phyloP scores from a whole-genome alignment of 2,329 filamentous ascomycete species.

The Chaetoscypha palmicola region DNA sequence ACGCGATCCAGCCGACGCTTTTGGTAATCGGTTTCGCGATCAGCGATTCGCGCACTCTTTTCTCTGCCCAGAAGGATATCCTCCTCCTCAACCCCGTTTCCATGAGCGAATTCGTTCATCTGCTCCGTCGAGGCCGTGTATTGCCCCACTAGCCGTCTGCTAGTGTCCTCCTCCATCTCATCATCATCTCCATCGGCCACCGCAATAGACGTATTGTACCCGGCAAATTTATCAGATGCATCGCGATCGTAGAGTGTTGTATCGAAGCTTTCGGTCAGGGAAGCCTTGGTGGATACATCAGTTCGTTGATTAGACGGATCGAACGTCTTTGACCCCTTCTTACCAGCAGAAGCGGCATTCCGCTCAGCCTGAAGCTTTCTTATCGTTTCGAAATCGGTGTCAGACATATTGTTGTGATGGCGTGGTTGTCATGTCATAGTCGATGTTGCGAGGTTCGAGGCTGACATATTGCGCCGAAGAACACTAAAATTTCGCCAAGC shows the following conservation, averaged over 20 bases:
- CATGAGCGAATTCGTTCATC: slow-evolving; percentile 88
- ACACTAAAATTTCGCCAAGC: too few species aligned
- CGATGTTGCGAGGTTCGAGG: neutral
- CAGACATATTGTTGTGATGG: slow-evolving; percentile 44
- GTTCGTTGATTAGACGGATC: slow-evolving; percentile 73
- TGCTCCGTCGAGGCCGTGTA: slow-evolving; percentile 90
- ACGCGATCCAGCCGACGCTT: slow-evolving; percentile 87
- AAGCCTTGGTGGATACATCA: slow-evolving; percentile 82
- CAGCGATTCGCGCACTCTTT: slow-evolving; percentile 82
- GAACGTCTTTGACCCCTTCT: slow-evolving; percentile 75
- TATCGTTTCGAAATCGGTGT: slow-evolving; percentile 82
- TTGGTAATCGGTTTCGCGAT: slow-evolving; percentile 95
- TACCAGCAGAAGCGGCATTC: slow-evolving; percentile 69
- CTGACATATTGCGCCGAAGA: neutral
- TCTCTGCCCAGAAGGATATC: slow-evolving; percentile 81
- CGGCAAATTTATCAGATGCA: slow-evolving; percentile 72
- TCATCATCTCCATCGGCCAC: slow-evolving; percentile 72
- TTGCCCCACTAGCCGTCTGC: slow-evolving; percentile 79
- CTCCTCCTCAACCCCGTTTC: slow-evolving; percentile 81
- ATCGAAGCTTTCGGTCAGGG: slow-evolving; percentile 83
- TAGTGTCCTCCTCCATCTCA: slow-evolving; percentile 68
- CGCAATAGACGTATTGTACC: slow-evolving; percentile 86
- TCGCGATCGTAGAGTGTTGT: slow-evolving; percentile 78
- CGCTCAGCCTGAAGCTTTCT: slow-evolving; percentile 88
- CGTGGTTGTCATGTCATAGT: neutral